A percentile compares a stretch with the other conserved stretches of the same genome.
These are phyloP conservation scores for Yamadazyma epiphylla DNA, from an alignment of 1,139 yeast genomes.

Conservation along the genomic window DNA sequence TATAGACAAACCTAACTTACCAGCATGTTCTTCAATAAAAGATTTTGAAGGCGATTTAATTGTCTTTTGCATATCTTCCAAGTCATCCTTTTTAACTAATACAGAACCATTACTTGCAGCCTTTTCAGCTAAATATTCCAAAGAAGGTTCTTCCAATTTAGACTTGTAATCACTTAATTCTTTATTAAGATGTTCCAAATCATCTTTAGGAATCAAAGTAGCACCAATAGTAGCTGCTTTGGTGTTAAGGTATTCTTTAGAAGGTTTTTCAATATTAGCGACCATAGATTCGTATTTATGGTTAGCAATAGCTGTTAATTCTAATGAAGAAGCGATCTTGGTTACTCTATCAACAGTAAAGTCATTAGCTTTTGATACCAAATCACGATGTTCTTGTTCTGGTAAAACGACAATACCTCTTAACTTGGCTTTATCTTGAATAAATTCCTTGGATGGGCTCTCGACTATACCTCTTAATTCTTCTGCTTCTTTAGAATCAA, in stretches of 20 bases:
- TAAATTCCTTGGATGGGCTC: slow-evolving; percentile 20
- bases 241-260: slow-evolving; percentile 24
- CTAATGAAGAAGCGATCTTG: slow-evolving; percentile 19
- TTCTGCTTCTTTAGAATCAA: slow-evolving; percentile 11
- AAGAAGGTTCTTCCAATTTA: slow-evolving; percentile 18
- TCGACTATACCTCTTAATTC: slow-evolving; percentile 13
- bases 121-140: slow-evolving; percentile 23
- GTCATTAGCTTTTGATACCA: slow-evolving; percentile 21
- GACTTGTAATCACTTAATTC: slow-evolving; percentile 16
- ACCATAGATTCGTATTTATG: slow-evolving; percentile 18
- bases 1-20: slow-evolving; percentile 11
- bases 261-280: slow-evolving; percentile 17
- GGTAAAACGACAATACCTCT: slow-evolving; percentile 22
- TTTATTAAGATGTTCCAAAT: no score
- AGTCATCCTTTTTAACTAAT: slow-evolving; percentile 19
- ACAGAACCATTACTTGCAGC: slow-evolving; percentile 15
- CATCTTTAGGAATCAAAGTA: slow-evolving; percentile 20
- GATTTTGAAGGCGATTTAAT: slow-evolving; percentile 17
- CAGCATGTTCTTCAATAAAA: slow-evolving; percentile 12
- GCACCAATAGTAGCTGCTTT: slow-evolving; percentile 27
- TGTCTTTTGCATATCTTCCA: slow-evolving; percentile 14
- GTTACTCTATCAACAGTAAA: slow-evolving; percentile 26
- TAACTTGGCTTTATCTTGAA: slow-evolving; percentile 16
- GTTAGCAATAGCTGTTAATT: slow-evolving; percentile 22
- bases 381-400: slow-evolving; percentile 20